A percentile compares a stretch with the other conserved stretches of the same genome.
Conservation (phyloP, 495 filamentous ascomycete species). For the Penicillium verhagenii region DNA sequence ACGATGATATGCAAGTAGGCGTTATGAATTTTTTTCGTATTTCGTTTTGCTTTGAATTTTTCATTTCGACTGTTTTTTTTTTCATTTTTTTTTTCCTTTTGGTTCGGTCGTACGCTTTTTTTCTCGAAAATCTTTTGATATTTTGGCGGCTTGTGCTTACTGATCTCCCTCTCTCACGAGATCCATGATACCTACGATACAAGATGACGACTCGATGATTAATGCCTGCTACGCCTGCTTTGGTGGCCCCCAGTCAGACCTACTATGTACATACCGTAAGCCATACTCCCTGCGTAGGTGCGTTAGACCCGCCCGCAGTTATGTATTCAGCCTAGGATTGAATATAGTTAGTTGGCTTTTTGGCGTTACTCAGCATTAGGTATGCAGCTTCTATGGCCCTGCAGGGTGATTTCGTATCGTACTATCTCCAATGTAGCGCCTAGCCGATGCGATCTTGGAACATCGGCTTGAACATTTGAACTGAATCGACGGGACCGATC, state of each 20-base stretch:
- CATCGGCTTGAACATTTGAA: too few relatives aligned
- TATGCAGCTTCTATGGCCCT: too few relatives aligned
- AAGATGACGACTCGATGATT: conserved; percentile 22
- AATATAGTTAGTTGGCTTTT: conserved; percentile 13
- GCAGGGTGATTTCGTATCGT: too few relatives aligned
- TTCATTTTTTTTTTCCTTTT: background rate
- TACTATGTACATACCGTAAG: too few relatives aligned
- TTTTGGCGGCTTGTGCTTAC: conserved; percentile 1
- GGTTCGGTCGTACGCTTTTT: too few relatives aligned
- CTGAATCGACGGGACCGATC: too few relatives aligned
- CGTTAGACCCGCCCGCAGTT: conserved; percentile 3
- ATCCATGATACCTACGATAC: conserved; percentile 28
- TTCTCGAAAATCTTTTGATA: background rate
- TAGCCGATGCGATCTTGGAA: too few relatives aligned
- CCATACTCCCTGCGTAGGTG: conserved; percentile 7
- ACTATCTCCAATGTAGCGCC: too few relatives aligned
- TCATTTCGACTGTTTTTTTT: conserved; percentile 6
- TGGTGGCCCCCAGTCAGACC: too few relatives aligned
- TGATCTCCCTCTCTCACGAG: too few relatives aligned
- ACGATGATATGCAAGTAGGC: conserved; percentile 17
- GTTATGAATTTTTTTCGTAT: conserved; percentile 4
- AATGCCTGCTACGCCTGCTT: conserved; percentile 15
- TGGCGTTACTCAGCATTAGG: conserved; percentile 4
- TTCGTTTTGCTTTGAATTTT: conserved; percentile 10
- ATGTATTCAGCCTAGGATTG: conserved; percentile 6